phyloP scores from a whole-genome alignment of 1,139 yeast species.

The Saccharomycopsis hybrid region DNA sequence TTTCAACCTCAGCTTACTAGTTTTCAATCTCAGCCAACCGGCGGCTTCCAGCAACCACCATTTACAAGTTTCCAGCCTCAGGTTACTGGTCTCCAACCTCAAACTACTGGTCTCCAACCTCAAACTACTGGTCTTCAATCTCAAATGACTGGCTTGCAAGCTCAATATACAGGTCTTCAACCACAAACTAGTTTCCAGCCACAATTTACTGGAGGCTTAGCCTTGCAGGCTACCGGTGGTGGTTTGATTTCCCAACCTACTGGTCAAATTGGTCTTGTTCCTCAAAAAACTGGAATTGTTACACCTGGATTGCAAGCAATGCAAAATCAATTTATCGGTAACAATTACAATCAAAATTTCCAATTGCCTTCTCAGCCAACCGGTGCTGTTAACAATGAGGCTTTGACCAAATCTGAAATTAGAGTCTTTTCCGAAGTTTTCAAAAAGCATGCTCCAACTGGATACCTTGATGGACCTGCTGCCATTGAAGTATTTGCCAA shows the following conservation, averaged over 20 bases:
- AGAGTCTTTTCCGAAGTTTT: slow-evolving; percentile 18
- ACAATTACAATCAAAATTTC: slow-evolving; percentile 37
- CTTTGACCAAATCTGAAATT: slow-evolving; percentile 25
- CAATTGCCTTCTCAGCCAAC: slow-evolving; percentile 6
- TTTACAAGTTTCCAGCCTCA: slow-evolving; percentile 27
- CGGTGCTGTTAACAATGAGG: slow-evolving; percentile 31
- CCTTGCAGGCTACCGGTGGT: slow-evolving; percentile 64
- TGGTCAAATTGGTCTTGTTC: slow-evolving; percentile 31
- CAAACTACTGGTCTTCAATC: neutral
- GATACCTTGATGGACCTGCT: slow-evolving; percentile 70
- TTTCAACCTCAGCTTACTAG: neutral
- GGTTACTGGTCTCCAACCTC: neutral
- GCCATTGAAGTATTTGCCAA: slow-evolving; percentile 87
- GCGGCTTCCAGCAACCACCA: slow-evolving; percentile 24
- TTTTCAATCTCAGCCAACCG: slow-evolving; percentile 1
- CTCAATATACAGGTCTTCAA: slow-evolving; percentile 24
- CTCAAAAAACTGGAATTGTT: slow-evolving; percentile 41
- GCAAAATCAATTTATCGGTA: slow-evolving; percentile 59
- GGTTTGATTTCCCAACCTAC: slow-evolving; percentile 37
- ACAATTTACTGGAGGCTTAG: slow-evolving; percentile 32
- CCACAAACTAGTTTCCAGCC: slow-evolving; percentile 34
- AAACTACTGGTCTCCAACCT: neutral
- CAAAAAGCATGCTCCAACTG: slow-evolving; percentile 40
- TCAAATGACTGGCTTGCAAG: slow-evolving; percentile 8
- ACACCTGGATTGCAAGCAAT: slow-evolving; percentile 32